A percentile compares a stretch with the other conserved stretches of the same genome.
These are phyloP conservation scores for Laetiporus sulphureus DNA, from an alignment of 1,284 basidiomycete species.

Conservation along the genomic window DNA sequence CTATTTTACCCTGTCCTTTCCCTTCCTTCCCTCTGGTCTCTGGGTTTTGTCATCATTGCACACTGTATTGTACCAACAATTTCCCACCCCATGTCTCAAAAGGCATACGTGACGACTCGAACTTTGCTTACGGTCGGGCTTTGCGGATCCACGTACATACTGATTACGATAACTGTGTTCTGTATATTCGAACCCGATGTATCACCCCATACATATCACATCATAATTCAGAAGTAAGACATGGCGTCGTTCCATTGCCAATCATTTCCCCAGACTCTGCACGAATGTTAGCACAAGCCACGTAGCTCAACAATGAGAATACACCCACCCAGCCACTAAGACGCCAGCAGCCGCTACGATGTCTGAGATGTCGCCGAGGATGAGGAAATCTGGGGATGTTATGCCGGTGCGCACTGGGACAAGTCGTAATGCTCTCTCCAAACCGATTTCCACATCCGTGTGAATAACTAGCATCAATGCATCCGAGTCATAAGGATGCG, in stretches of 20 bases:
- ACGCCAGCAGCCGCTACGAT: conserved; percentile 61
- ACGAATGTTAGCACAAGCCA: conserved; percentile 1
- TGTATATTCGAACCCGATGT: conserved; percentile 31
- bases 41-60: conserved; percentile 35
- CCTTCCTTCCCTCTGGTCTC: conserved; percentile 21
- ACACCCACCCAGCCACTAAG: conserved; percentile 61
- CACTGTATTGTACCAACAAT: conserved; percentile 77
- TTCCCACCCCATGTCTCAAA: conserved; percentile 39
- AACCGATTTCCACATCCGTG: conserved; percentile 44
- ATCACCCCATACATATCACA: conserved; percentile 29
- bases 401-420: conserved; percentile 80
- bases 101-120: conserved; percentile 42
- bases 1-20: conserved; percentile 39
- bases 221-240: conserved; percentile 40
- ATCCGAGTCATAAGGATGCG: conserved; percentile 43
- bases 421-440: conserved; percentile 63
- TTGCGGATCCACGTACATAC: conserved; percentile 28
- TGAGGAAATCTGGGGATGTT: conserved; percentile 67
- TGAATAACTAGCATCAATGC: conserved; percentile 52
- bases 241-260: conserved; percentile 55
- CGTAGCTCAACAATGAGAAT: neutral
- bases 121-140: conserved; percentile 39
- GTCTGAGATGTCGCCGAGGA: conserved; percentile 48
- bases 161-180: conserved; percentile 30
- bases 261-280: conserved; percentile 37